These are phyloP conservation scores for Sindora glabra DNA, from an alignment of 306 rosid species.

Conservation along the genomic window DNA sequence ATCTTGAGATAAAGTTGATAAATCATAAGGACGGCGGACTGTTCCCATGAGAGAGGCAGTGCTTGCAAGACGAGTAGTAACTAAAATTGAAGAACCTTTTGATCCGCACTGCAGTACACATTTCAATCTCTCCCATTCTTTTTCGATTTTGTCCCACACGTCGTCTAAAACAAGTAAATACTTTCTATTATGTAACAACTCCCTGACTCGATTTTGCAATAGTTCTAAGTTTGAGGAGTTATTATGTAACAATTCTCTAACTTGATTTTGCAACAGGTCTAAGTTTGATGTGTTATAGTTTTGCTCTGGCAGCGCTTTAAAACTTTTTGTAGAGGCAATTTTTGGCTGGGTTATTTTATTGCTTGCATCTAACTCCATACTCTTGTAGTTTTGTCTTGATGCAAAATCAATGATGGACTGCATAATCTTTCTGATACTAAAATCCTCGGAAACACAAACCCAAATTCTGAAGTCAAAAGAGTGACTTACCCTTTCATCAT, in stretches of 20 bases:
- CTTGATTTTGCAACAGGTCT: background rate
- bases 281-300: background rate
- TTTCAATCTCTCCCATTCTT: constrained; percentile 1
- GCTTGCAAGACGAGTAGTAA: no score
- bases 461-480: background rate
- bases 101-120: background rate
- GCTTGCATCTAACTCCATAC: background rate
- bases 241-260: background rate
- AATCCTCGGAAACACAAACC: background rate
- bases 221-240: no score
- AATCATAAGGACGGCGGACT: constrained; percentile 5
- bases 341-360: background rate
- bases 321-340: background rate
- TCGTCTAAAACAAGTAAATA: constrained; percentile 16
- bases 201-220: no score
- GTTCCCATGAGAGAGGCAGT: constrained; percentile 11
- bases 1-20: no score
- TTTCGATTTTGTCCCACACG: constrained; percentile 10
- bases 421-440: background rate
- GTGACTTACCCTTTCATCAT: background rate
- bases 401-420: background rate
- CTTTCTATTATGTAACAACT: no score
- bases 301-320: background rate
- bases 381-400: background rate
- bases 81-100: no score